A percentile compares a stretch with the other conserved stretches of the same genome.
Conservation (phyloP, 352 stramenopile genomes). For the Phytophthora meadii region DNA sequence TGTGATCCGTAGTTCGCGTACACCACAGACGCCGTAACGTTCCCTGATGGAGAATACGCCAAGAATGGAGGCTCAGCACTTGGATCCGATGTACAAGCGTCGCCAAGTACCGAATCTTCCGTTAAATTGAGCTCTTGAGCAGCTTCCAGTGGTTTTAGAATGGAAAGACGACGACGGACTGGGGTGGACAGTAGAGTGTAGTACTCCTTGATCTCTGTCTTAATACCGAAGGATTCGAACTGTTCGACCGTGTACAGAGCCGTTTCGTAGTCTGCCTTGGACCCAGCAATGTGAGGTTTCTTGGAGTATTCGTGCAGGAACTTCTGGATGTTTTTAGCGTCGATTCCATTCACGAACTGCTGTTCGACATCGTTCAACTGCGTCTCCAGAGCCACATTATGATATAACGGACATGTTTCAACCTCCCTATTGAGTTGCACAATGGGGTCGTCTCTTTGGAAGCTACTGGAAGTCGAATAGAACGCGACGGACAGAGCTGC, state of each 20-base stretch:
- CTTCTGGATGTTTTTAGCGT: constrained; percentile 38
- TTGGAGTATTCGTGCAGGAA: constrained; percentile 61
- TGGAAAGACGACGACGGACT: constrained; percentile 41
- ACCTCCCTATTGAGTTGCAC: constrained; percentile 4
- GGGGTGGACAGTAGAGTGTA: constrained; percentile 76
- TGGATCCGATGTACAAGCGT: constrained; percentile 58
- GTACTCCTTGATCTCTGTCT: constrained; percentile 71
- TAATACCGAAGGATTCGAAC: constrained; percentile 63
- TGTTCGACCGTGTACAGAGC: constrained; percentile 55
- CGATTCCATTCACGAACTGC: constrained; percentile 40
- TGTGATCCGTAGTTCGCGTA: constrained; percentile 89
- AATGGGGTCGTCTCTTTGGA: constrained; percentile 11
- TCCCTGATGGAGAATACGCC: constrained; percentile 79
- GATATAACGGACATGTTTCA: constrained; percentile 10
- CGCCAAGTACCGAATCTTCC: constrained; percentile 58
- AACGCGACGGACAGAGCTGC: constrained; percentile 42
- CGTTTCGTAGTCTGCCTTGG: constrained; percentile 60
- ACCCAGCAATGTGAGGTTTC: constrained; percentile 50
- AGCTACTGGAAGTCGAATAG: constrained; percentile 12
- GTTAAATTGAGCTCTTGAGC: constrained; percentile 61
- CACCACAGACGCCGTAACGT: constrained; percentile 67
- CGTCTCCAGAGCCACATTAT: constrained; percentile 29
- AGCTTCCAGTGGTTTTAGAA: constrained; percentile 42
- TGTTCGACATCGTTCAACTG: constrained; percentile 29
- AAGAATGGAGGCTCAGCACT: constrained; percentile 79